These are phyloP conservation scores for Pseudogymnoascus verrucosus DNA, from an alignment of 2,329 filamentous ascomycete species.

Conservation along the genomic window DNA sequence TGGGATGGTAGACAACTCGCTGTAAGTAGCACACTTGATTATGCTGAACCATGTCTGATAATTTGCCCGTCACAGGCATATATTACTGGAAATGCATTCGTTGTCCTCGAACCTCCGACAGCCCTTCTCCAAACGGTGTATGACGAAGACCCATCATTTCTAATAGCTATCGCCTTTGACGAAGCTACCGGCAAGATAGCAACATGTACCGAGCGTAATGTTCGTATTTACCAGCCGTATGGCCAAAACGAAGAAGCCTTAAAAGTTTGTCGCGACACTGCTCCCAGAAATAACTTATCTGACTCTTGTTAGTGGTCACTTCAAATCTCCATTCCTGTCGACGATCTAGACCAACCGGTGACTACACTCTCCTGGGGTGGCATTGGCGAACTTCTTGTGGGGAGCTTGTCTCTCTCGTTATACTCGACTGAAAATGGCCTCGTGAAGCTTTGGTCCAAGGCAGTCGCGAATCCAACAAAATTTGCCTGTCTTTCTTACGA, in stretches of 20 bases:
- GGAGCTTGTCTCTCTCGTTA: conserved; percentile 60
- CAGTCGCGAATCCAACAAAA: conserved; percentile 64
- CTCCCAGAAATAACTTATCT: conserved; percentile 14
- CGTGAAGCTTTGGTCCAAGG: conserved; percentile 63
- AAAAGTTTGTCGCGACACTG: conserved; percentile 48
- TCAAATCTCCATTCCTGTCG: conserved; percentile 50
- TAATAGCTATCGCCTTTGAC: conserved; percentile 75
- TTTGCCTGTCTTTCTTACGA: conserved; percentile 78
- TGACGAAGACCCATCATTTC: conserved; percentile 56
- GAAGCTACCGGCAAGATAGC: conserved; percentile 80
- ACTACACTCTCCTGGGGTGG: conserved; percentile 77
- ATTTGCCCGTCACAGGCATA: conserved; percentile 53
- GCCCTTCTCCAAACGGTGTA: conserved; percentile 85
- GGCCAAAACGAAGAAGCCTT: conserved; percentile 61
- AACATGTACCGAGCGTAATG: conserved; percentile 54
- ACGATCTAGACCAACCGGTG: conserved; percentile 35
- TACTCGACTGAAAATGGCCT: conserved; percentile 47
- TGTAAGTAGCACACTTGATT: conserved; percentile 40
- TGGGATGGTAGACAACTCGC: conserved; percentile 68
- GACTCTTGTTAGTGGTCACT: conserved; percentile 47
- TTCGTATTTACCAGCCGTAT: conserved; percentile 74
- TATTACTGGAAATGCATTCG: conserved; percentile 79
- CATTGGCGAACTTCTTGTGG: conserved; percentile 75
- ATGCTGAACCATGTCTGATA: conserved; percentile 13
- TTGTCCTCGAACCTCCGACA: conserved; percentile 68